Conservation (phyloP, 2,329 filamentous ascomycete genomes). For the Pyrenochaeta sp. region DNA sequence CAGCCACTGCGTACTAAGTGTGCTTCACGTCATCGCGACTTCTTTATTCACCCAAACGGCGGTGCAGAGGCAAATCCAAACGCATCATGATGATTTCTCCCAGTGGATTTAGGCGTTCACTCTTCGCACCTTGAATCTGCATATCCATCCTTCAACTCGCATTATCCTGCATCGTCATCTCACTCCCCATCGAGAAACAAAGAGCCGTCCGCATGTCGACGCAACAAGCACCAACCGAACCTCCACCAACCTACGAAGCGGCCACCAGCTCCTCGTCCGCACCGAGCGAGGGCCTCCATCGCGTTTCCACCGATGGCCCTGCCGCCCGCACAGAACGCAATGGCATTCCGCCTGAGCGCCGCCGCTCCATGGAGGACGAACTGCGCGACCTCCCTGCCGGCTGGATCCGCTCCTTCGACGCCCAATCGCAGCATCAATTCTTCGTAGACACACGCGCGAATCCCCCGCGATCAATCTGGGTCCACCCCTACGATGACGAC, state of each 20-base stretch:
- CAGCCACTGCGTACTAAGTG: too few species aligned
- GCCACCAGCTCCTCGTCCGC: constrained; percentile 33
- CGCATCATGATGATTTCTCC: too few species aligned
- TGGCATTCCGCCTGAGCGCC: constrained; percentile 60
- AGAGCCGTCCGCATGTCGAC: constrained; percentile 30
- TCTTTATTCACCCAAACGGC: too few species aligned
- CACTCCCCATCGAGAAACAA: background rate
- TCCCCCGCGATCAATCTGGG: constrained; percentile 67
- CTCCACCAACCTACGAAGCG: constrained; percentile 45
- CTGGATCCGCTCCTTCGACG: constrained; percentile 66
- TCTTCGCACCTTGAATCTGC: background rate
- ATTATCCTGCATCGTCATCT: background rate
- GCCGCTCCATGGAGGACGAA: constrained; percentile 70
- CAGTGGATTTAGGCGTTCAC: too few species aligned
- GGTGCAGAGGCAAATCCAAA: too few species aligned
- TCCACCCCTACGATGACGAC: constrained; percentile 68
- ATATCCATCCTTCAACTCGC: too few species aligned
- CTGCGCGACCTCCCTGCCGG: constrained; percentile 61
- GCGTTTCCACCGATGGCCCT: constrained; percentile 42
- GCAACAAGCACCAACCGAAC: constrained; percentile 31
- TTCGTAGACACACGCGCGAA: constrained; percentile 65
- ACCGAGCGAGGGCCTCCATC: constrained; percentile 28
- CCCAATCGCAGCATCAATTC: constrained; percentile 64
- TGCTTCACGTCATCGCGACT: too few species aligned
- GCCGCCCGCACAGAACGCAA: constrained; percentile 50